Evolutionary conservation across 495 filamentous ascomycete genomes (phyloP).

Genomic region (Talaromyces trachyspermus): DNA sequence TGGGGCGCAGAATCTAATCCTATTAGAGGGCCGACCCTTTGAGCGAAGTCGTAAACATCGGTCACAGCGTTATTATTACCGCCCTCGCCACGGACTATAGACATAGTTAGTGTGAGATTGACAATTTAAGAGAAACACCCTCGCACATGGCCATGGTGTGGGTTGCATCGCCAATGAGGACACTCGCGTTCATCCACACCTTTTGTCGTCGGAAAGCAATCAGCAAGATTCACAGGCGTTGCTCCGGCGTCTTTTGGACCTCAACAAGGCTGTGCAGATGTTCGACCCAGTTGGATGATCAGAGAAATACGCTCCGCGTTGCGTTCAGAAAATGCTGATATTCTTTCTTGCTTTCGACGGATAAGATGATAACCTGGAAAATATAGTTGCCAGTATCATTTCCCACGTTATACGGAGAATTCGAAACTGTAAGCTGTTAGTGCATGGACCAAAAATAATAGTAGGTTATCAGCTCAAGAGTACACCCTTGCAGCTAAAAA

Average conservation of each 20-base stretch:
- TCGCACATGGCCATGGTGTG: constrained; percentile 54
- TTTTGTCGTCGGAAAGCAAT: constrained; percentile 43
- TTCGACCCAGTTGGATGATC: constrained; percentile 47
- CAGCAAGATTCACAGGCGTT: constrained; percentile 44
- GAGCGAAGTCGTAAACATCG: constrained; percentile 39
- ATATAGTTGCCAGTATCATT: constrained; percentile 30
- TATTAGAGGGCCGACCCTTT: constrained; percentile 2
- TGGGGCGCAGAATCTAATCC: not conserved
- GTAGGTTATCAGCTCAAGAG: not conserved
- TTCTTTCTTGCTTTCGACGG: constrained; percentile 34
- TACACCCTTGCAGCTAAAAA: constrained; percentile 36
- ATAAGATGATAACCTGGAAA: constrained; percentile 47
- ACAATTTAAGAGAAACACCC: no score
- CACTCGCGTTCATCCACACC: constrained; percentile 33
- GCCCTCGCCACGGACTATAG: constrained; percentile 46
- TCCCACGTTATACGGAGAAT: constrained; percentile 39
- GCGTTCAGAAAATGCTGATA: constrained; percentile 33
- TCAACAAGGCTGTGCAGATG: constrained; percentile 44
- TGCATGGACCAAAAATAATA: not conserved
- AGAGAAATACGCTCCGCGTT: constrained; percentile 36
- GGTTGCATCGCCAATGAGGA: constrained; percentile 45
- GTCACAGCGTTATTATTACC: constrained; percentile 54
- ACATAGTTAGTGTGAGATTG: no score
- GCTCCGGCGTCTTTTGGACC: constrained; percentile 37
- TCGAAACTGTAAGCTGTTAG: constrained; percentile 24